Base-by-base conservation (phyloP, 2,329 filamentous ascomycete species). In the Xylariales sp. region DNA sequence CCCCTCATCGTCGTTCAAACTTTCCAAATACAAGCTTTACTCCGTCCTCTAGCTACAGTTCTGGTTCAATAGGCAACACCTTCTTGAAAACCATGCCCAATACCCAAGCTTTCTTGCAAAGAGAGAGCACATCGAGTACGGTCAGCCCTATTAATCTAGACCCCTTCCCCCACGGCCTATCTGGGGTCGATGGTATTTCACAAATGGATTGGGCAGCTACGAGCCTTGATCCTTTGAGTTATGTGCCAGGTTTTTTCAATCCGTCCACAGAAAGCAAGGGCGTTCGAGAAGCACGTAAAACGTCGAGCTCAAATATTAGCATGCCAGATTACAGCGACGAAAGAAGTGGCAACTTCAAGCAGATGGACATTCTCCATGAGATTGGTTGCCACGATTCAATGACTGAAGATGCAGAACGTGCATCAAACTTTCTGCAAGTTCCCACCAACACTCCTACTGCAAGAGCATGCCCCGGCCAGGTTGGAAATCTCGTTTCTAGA, bases 1-100 rank as follows among this genome's bases (percentile, higher is more conserved):
- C 82, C 1, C 81, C 81, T 15, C 69, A 70, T 16, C 62, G 63
- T 29, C 59, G 54, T 27, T 43, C 51, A 2, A 44, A 49, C 28
- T 44, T 49, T 4, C 34, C 46, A 19, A 52, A 49, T 28, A 34
- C 35, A 10, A 42, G 41, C 16, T 34, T 44, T 4, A 37, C 32
- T 14, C 29, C 48, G 19, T n/a, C n/a, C n/a, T n/a, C n/a, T n/a
- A n/a, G n/a, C n/a, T n/a, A n/a, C n/a, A n/a, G n/a, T n/a, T n/a
- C n/a, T n/a, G n/a, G n/a, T n/a, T n/a, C n/a, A n/a, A n/a, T n/a
- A n/a, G n/a, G n/a, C n/a, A n/a, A n/a, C 18, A 42, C 33, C 30
- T 47, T 54, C 28, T 44, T 54, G 5, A 44, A 43, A 16, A 51
- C 42, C 23, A 58, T 56, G 55, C 51, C 54, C 10, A 53, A 51